phyloP scores from a whole-genome alignment of 2,329 filamentous ascomycete species.

The Bipolaris bicolor region DNA sequence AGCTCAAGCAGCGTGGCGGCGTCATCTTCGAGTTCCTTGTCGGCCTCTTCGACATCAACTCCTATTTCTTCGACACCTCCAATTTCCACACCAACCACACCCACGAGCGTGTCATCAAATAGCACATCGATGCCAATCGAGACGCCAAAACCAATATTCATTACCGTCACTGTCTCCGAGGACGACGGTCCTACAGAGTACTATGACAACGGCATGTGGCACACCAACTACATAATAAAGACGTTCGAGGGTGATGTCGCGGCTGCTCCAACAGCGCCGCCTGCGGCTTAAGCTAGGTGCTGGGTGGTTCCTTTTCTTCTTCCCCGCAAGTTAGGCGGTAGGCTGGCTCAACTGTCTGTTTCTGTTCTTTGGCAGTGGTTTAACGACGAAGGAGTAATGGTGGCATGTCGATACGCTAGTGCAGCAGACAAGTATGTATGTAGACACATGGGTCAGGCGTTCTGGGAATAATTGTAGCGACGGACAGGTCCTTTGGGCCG shows the following conservation, averaged over 20 bases:
- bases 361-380: constrained; percentile 8
- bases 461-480: constrained; percentile 6
- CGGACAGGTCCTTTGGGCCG: constrained; percentile 5
- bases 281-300: not conserved
- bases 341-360: constrained; percentile 12
- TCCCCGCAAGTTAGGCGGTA: not conserved
- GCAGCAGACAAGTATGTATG: not conserved
- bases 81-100: constrained; percentile 16
- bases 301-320: not conserved
- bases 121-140: constrained; percentile 19
- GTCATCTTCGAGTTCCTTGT: constrained; percentile 5
- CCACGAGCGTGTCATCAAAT: constrained; percentile 12
- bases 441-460: constrained; percentile 24
- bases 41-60: constrained; percentile 7
- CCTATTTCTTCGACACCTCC: constrained; percentile 30
- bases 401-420: constrained; percentile 1
- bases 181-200: constrained; percentile 42
- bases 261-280: constrained; percentile 9
- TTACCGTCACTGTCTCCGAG: constrained; percentile 40
- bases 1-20: constrained; percentile 18
- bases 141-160: constrained; percentile 33
- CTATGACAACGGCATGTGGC: constrained; percentile 56
- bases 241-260: constrained; percentile 29
- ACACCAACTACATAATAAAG: constrained; percentile 51
- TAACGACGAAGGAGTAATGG: constrained; percentile 18